Evolutionary conservation across 208 protist genomes (phyloP).

Genomic region (Balamuthia mandrillaris): DNA sequence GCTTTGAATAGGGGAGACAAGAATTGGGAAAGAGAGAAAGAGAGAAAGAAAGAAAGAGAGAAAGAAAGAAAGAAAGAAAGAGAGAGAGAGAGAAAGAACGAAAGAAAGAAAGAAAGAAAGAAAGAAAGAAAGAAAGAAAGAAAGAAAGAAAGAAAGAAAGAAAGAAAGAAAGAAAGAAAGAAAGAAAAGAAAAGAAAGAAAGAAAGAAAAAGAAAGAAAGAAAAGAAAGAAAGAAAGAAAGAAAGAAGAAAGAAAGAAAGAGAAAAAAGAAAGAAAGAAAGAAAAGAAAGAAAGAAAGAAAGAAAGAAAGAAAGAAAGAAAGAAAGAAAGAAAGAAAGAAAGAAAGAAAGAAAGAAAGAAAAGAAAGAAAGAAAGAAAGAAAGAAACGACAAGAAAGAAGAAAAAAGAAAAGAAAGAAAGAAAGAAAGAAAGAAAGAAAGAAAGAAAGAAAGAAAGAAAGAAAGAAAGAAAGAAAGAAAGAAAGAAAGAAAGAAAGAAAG

Average conservation of each 20-base stretch:
- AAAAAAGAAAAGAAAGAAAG: neutral
- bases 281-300: constrained; percentile 30
- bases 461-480: neutral
- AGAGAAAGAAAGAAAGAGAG: no score
- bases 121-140: constrained; percentile 79
- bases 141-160: constrained; percentile 81
- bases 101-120: neutral
- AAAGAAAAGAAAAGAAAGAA: neutral
- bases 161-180: neutral
- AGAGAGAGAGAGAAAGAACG: neutral
- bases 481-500: neutral
- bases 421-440: neutral
- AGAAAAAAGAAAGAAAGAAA: neutral
- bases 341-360: neutral
- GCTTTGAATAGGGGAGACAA: neutral
- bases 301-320: constrained; percentile 65
- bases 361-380: neutral
- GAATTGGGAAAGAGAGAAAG: neutral
- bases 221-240: no score
- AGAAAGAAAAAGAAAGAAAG: no score
- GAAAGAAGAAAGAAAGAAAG: neutral
- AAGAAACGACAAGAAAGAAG: neutral
- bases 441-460: neutral
- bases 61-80: neutral
- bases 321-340: neutral